A percentile compares a stretch with the other conserved stretches of the same genome.
These are phyloP conservation scores for Rhizopogon sp. DNA, from an alignment of 768 basidiomycete genomes.

Conservation along the genomic window DNA sequence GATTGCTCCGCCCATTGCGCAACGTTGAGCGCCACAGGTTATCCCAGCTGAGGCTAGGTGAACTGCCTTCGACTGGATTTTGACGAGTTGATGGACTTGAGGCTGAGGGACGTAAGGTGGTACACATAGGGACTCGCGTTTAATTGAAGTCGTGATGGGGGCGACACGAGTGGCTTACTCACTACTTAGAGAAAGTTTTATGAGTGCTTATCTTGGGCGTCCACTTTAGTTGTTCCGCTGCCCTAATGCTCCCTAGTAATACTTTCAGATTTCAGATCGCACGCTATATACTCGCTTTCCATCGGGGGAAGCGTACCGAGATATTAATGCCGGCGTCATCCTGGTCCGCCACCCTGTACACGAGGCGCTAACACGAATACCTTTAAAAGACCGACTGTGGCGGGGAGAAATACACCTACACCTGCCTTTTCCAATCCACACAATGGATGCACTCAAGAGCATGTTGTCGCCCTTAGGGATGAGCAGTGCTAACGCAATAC, in stretches of 20 bases:
- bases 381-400: constrained; percentile 35
- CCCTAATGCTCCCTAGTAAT: constrained; percentile 2
- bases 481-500: constrained; percentile 57
- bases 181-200: background rate
- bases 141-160: background rate
- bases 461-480: constrained; percentile 68
- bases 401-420: constrained; percentile 28
- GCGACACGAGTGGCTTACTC: background rate
- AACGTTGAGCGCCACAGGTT: constrained; percentile 8
- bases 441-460: constrained; percentile 69
- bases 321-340: constrained; percentile 22
- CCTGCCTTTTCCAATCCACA: constrained; percentile 15
- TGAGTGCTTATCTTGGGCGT: constrained; percentile 5
- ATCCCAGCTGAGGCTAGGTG: background rate
- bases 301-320: constrained; percentile 24
- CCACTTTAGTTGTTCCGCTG: constrained; percentile 14
- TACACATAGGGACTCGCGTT: background rate
- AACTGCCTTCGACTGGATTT: background rate
- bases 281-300: constrained; percentile 19
- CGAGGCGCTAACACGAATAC: constrained; percentile 25
- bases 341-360: constrained; percentile 26
- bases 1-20: constrained; percentile 12
- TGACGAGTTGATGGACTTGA: background rate
- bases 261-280: constrained; percentile 7
- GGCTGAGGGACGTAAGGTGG: constrained; percentile 1